Base-by-base conservation (phyloP, 2,329 filamentous ascomycete genomes). In the Colletotrichum sp. region DNA sequence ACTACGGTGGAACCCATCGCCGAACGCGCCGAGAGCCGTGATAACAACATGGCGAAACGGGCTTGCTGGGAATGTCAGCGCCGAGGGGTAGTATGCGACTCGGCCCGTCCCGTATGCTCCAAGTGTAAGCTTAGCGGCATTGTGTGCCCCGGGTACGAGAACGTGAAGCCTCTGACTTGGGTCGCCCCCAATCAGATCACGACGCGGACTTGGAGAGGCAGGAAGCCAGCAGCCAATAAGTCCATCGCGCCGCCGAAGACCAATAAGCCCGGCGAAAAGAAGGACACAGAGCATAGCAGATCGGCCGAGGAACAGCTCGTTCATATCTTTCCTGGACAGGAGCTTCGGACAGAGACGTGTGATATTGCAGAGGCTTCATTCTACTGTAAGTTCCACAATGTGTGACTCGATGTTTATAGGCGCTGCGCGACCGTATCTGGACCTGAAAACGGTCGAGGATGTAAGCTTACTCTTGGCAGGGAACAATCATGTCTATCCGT, bases 1-100 rank as follows among this genome's bases (percentile, higher is more conserved):
- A 24, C 3, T 63, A 9, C 30, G 8, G 24, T 61, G 66, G 26
- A 32, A 9, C 18, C 30, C 57, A 58, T 28, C 36, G 26, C 48
- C 55, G 24, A 32, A 15, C 30, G 30, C 6, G 26, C 24, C 28
- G 43, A 21, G 8, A 6, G 58, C 30, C 12, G 58, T 6, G n/a
- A 12, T 4, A 32, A 28, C n/a, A 30, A 8, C n/a, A 34, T 6
- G 28, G 10, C 24, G 8, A 67, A 61, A 60, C 57, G 55, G 57
- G 82, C 84, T 66, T 87, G 85, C 78, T 87, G 85, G 85, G 85
- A 86, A 76, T 87, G 85, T 73, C 83, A 80, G 36, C 82, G 85
- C n/a, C 84, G 84, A 5, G 76, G 81, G n/a, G 73, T 85, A 15
- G 84, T 85, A 24, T 87, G 85, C 77, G 85, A 87, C 74, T 83